Percentiles rank a stretch among this genome's conserved stretches.
phyloP scores from a whole-genome alignment of 306 rosid species.

The Rosa rugosa region DNA sequence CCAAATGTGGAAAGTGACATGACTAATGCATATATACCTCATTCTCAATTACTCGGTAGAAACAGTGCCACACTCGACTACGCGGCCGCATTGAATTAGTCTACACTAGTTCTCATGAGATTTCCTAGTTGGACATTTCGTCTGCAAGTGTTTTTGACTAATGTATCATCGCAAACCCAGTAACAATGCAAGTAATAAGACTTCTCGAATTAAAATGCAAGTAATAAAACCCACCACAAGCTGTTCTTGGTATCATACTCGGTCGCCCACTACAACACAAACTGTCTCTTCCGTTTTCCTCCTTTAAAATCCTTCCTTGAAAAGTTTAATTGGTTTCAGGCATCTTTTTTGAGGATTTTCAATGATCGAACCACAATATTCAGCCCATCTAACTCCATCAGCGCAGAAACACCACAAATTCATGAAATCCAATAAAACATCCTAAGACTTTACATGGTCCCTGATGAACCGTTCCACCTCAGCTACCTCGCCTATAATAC shows the following conservation, averaged over 20 bases:
- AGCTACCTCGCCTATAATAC: conserved; percentile 65
- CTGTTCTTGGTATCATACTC: not conserved
- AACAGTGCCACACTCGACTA: too few species aligned
- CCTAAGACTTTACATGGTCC: conserved; percentile 53
- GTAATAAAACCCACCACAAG: not conserved
- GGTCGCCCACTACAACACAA: not conserved
- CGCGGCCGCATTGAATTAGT: not conserved
- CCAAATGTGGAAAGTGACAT: not conserved
- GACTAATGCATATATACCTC: too few species aligned
- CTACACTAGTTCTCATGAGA: not conserved
- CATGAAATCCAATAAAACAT: not conserved
- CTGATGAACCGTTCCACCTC: conserved; percentile 74
- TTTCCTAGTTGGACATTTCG: not conserved
- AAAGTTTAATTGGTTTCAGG: not conserved
- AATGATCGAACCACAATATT: not conserved
- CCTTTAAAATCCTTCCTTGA: not conserved
- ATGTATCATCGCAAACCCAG: not conserved
- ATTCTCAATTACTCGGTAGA: too few species aligned
- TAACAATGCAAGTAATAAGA: not conserved
- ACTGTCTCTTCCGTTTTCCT: not conserved
- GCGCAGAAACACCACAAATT: not conserved
- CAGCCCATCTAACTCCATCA: not conserved
- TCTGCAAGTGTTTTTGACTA: not conserved
- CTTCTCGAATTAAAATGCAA: not conserved
- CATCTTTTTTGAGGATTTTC: not conserved